Percentiles rank a stretch among this genome's conserved stretches.
Evolutionary conservation across 2,329 filamentous ascomycete genomes (phyloP).

Genomic region (Apiospora marii): DNA sequence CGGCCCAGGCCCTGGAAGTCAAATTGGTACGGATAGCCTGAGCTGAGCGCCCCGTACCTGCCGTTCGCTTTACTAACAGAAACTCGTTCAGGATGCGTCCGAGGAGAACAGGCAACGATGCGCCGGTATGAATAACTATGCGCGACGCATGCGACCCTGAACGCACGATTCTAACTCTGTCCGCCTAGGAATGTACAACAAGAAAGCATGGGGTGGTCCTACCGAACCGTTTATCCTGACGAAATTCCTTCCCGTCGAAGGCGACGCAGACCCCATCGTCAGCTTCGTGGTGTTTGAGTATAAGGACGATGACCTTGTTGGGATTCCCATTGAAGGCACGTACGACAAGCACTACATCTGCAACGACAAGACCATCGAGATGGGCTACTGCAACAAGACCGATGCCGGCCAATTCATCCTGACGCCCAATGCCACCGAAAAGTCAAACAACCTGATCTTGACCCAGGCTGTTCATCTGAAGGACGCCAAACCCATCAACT

Average conservation of each 20-base stretch:
- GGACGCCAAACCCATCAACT: conserved; percentile 76
- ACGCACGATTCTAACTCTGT: not conserved
- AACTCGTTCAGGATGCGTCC: conserved; percentile 69
- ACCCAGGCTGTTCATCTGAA: conserved; percentile 86
- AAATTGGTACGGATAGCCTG: conserved; percentile 55
- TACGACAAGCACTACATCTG: conserved; percentile 64
- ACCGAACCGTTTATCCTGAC: conserved; percentile 89
- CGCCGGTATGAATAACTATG: conserved; percentile 55
- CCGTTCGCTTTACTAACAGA: conserved; percentile 27
- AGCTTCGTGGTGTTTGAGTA: conserved; percentile 95
- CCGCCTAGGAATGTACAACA: conserved; percentile 86
- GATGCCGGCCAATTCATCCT: conserved; percentile 87
- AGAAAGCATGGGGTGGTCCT: conserved; percentile 84
- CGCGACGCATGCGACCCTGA: not conserved
- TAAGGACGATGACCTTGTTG: conserved; percentile 83
- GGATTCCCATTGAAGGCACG: conserved; percentile 63
- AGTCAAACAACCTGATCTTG: conserved; percentile 75
- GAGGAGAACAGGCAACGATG: conserved; percentile 84
- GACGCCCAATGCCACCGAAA: conserved; percentile 74
- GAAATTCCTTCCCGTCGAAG: conserved; percentile 73
- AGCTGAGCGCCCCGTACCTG: conserved; percentile 17
- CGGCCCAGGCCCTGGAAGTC: conserved; percentile 64
- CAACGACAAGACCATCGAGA: conserved; percentile 72
- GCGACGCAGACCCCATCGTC: conserved; percentile 75
- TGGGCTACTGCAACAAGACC: conserved; percentile 76